Percentiles rank a stretch among this genome's conserved stretches.
These are phyloP conservation scores for Arabidopsis hybrid DNA, from an alignment of 441 rosid species.

Conservation along the genomic window DNA sequence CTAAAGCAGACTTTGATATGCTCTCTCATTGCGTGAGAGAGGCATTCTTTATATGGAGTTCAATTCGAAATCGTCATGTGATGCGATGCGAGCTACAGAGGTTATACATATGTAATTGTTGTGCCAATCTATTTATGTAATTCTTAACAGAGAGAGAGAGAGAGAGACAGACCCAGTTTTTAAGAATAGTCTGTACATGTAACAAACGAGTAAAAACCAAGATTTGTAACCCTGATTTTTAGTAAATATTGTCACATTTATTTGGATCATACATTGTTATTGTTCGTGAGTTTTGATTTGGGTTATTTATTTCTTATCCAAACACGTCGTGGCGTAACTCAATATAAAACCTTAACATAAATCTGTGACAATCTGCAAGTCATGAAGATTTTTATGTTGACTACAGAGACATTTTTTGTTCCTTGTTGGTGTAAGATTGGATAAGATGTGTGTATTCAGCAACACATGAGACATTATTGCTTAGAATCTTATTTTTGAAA, in stretches of 20 bases:
- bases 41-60: conserved; percentile 1
- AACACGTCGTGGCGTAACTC: no score
- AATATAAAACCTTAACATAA: no score
- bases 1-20: conserved; percentile 21
- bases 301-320: no score
- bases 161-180: neutral
- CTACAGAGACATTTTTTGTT: no score
- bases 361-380: no score
- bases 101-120: neutral
- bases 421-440: no score
- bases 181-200: conserved; percentile 9
- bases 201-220: conserved; percentile 5
- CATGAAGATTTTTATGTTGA: no score
- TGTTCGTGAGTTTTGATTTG: neutral
- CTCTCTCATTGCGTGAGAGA: neutral
- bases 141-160: neutral
- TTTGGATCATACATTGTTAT: neutral
- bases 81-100: conserved; percentile 29
- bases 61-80: conserved; percentile 14
- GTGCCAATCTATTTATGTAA: conserved; percentile 3
- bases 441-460: no score
- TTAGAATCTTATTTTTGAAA: no score
- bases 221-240: neutral
- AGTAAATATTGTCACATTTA: conserved; percentile 15
- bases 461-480: no score